A percentile compares a stretch with the other conserved stretches of the same genome.
Conservation (phyloP, 2,329 filamentous ascomycete species). For the Microcyclospora tardicrescens region DNA sequence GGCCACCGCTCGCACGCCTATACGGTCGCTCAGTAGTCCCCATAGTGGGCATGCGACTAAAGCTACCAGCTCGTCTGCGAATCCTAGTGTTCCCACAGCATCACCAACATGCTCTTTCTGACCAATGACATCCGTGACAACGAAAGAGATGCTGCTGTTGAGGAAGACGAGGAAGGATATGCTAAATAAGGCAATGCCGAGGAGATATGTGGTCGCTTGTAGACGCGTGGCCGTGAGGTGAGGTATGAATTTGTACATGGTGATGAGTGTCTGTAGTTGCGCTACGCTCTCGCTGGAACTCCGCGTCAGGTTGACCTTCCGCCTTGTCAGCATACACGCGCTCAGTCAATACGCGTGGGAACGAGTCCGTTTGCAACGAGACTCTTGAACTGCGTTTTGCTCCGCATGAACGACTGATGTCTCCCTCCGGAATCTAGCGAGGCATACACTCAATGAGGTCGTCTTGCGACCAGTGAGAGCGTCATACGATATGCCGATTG, state of each 20-base stretch:
- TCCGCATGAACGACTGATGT: too few species aligned
- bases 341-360: too few species aligned
- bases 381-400: too few species aligned
- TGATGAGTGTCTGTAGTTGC: slow-evolving; percentile 1
- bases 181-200: slow-evolving; percentile 72
- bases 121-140: slow-evolving; percentile 70
- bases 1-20: slow-evolving; percentile 52
- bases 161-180: slow-evolving; percentile 85
- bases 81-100: slow-evolving; percentile 72
- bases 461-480: too few species aligned
- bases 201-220: slow-evolving; percentile 58
- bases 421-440: too few species aligned
- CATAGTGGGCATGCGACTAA: slow-evolving; percentile 68
- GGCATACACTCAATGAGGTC: too few species aligned
- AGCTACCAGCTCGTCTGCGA: slow-evolving; percentile 71
- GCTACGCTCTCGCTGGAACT: too few species aligned
- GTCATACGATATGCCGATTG: too few species aligned
- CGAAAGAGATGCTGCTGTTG: slow-evolving; percentile 72
- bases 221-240: slow-evolving; percentile 41
- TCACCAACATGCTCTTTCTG: slow-evolving; percentile 61
- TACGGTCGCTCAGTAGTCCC: slow-evolving; percentile 64
- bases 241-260: slow-evolving; percentile 20
- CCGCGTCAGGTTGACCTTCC: too few species aligned
- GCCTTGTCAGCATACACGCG: too few species aligned
- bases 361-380: too few species aligned